These are phyloP conservation scores for Mycena rosella DNA, from an alignment of 768 basidiomycete species.

Conservation along the genomic window DNA sequence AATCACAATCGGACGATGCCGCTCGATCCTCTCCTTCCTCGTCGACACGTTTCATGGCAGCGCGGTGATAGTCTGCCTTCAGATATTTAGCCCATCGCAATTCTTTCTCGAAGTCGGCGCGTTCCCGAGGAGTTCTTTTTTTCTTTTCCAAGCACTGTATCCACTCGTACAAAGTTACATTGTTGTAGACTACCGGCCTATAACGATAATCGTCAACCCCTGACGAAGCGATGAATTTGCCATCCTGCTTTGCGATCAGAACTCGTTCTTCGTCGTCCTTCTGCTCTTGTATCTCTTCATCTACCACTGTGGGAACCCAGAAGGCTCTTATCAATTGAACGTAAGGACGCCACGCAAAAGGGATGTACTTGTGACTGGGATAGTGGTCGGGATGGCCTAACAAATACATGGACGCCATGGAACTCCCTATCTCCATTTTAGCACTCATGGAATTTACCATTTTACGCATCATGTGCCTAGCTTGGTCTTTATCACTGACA, in stretches of 20 bases:
- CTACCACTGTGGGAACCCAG: neutral
- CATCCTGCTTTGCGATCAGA: neutral
- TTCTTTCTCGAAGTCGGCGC: constrained; percentile 9
- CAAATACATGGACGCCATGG: constrained; percentile 47
- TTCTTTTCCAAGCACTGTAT: constrained; percentile 17
- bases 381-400: constrained; percentile 51
- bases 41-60: neutral
- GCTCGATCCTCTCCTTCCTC: neutral
- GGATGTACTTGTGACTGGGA: constrained; percentile 44
- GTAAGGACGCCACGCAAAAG: constrained; percentile 46
- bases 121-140: neutral
- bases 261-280: neutral
- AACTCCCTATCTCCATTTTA: too few species aligned
- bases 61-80: neutral
- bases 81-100: neutral
- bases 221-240: constrained; percentile 33
- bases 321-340: constrained; percentile 1
- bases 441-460: constrained; percentile 40
- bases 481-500: constrained; percentile 8
- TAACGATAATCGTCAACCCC: constrained; percentile 42
- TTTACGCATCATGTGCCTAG: neutral
- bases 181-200: constrained; percentile 21
- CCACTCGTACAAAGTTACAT: constrained; percentile 39
- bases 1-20: neutral
- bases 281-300: neutral